Percentiles rank a stretch among this genome's conserved stretches.
phyloP scores from a whole-genome alignment of 352 stramenopile species.

The Phytophthora capsici region DNA sequence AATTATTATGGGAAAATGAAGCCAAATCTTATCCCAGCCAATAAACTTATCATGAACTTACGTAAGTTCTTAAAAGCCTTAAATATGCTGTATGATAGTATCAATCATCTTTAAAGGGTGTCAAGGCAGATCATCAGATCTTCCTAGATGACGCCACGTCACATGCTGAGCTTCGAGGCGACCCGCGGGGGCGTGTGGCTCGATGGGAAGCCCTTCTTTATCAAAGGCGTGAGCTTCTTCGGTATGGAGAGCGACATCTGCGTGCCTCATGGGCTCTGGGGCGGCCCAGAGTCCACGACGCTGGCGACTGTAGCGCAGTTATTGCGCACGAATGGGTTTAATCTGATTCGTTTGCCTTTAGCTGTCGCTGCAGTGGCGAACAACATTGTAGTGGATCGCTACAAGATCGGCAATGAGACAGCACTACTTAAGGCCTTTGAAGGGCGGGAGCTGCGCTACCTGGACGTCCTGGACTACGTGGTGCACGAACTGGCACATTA shows the following conservation, averaged over 20 bases:
- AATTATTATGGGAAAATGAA: constrained; percentile 12
- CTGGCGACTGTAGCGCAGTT: constrained; percentile 43
- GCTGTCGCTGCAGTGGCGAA: constrained; percentile 48
- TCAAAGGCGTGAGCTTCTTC: constrained; percentile 73
- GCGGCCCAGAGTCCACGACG: constrained; percentile 56
- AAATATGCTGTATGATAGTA: neutral
- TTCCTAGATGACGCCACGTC: constrained; percentile 2
- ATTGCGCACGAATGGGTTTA: constrained; percentile 51
- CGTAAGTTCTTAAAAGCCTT: neutral
- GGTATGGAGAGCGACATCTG: constrained; percentile 70
- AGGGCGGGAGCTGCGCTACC: constrained; percentile 41
- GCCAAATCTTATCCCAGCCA: constrained; percentile 27
- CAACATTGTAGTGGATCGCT: constrained; percentile 44
- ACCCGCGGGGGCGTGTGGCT: constrained; percentile 43
- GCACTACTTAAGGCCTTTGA: constrained; percentile 37
- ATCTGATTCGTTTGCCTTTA: constrained; percentile 58
- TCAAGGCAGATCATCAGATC: constrained; percentile 32
- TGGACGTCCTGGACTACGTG: constrained; percentile 64
- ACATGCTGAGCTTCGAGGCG: constrained; percentile 40
- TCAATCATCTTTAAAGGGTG: neutral
- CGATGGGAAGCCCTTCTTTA: constrained; percentile 37
- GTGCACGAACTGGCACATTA: constrained; percentile 37
- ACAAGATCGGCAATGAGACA: constrained; percentile 54
- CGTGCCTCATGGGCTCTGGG: constrained; percentile 67
- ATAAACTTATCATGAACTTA: constrained; percentile 10